phyloP scores from a whole-genome alignment of 495 filamentous ascomycete genomes.

The Penicillium cosmopolitanum region DNA sequence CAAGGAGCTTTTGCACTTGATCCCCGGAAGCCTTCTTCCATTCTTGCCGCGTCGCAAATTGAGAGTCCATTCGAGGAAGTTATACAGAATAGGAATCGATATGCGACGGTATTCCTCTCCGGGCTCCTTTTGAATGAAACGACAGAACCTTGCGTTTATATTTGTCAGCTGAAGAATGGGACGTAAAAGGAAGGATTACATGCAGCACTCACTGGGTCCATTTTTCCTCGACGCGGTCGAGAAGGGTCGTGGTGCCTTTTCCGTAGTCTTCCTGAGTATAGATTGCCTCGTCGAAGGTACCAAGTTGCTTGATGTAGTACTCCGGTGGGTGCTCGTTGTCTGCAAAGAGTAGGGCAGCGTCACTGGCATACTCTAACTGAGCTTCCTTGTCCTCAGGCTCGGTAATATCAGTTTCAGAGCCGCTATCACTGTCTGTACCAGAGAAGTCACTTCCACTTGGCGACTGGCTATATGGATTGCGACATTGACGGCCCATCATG shows the following conservation, averaged over 20 bases:
- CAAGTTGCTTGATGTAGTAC: slow-evolving; percentile 40
- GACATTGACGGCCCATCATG: slow-evolving; percentile 23
- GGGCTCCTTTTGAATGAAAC: slow-evolving; percentile 8
- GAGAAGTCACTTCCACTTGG: slow-evolving; percentile 23
- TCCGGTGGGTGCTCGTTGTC: slow-evolving; percentile 38
- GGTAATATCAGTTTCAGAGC: slow-evolving; percentile 26
- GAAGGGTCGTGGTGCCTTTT: slow-evolving; percentile 32
- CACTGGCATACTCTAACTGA: slow-evolving; percentile 16
- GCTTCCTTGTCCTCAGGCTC: slow-evolving; percentile 25
- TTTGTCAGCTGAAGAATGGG: background rate
- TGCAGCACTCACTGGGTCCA: slow-evolving; percentile 17
- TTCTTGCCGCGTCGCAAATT: slow-evolving; percentile 38
- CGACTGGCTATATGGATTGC: slow-evolving; percentile 10
- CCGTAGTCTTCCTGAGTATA: slow-evolving; percentile 41
- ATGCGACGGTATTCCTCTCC: slow-evolving; percentile 6
- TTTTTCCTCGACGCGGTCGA: slow-evolving; percentile 30
- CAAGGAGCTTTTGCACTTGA: slow-evolving; percentile 37
- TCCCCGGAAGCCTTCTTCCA: slow-evolving; percentile 29
- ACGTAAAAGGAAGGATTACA: slow-evolving; percentile 1
- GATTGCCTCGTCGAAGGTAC: slow-evolving; percentile 37
- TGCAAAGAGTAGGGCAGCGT: slow-evolving; percentile 27
- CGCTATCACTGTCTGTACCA: slow-evolving; percentile 22
- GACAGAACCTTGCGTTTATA: slow-evolving; percentile 9
- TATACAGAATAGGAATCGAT: slow-evolving; percentile 17
- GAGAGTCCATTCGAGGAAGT: slow-evolving; percentile 26